Conservation (phyloP, 192 early-diverging fungal genomes). For the Umbelopsis isabellina region DNA sequence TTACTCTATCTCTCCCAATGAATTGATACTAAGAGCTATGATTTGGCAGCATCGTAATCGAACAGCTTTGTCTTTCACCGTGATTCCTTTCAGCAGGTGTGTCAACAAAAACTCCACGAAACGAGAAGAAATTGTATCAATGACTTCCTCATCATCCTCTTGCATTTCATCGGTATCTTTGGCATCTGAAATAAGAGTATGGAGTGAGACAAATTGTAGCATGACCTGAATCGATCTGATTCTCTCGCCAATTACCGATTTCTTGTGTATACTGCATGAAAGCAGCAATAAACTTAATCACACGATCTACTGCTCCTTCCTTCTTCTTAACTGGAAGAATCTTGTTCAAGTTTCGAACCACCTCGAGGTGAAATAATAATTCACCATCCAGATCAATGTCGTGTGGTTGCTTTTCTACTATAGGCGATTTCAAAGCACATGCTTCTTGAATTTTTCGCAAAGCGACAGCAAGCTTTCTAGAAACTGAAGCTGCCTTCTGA, state of each 20-base stretch:
- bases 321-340: slow-evolving; percentile 76
- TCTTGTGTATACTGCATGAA: slow-evolving; percentile 75
- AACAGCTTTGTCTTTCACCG: slow-evolving; percentile 79
- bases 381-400: slow-evolving; percentile 55
- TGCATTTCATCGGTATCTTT: slow-evolving; percentile 9
- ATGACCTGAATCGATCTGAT: background rate
- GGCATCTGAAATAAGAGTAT: background rate
- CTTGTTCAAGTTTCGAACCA: slow-evolving; percentile 80
- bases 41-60: slow-evolving; percentile 79
- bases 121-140: slow-evolving; percentile 62
- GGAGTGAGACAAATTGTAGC: background rate
- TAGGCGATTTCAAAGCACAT: slow-evolving; percentile 45
- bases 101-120: slow-evolving; percentile 74
- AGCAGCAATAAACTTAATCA: slow-evolving; percentile 72
- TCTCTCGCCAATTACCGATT: slow-evolving; percentile 45
- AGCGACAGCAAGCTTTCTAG: slow-evolving; percentile 73
- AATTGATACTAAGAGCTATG: slow-evolving; percentile 72
- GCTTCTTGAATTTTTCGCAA: slow-evolving; percentile 72
- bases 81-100: slow-evolving; percentile 74
- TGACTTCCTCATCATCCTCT: slow-evolving; percentile 41
- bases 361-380: slow-evolving; percentile 71
- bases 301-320: slow-evolving; percentile 68
- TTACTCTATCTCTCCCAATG: slow-evolving; percentile 78
- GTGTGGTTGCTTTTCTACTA: slow-evolving; percentile 35
- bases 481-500: slow-evolving; percentile 64